Base-by-base conservation (phyloP, 1,284 basidiomycete genomes). In the Tremellales sp. region DNA sequence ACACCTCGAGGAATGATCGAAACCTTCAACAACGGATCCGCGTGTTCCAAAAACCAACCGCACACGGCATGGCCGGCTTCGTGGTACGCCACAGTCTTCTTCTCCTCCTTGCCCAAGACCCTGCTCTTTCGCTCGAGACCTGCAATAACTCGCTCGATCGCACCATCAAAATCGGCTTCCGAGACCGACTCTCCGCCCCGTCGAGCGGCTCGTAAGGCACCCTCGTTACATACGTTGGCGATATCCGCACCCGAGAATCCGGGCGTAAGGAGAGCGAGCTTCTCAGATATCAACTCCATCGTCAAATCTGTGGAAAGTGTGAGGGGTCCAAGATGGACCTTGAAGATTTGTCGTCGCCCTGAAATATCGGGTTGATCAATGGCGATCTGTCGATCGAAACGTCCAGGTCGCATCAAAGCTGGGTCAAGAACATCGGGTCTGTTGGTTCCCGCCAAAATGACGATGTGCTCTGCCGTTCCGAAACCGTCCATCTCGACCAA, bases 401-500 rank as follows among this genome's bases (percentile, higher is more conserved):
- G 88, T 46, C 94, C 94, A 6, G 94, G 94, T 50, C 95, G 90
- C 83, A 97, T 84, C 49, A 98, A 78, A 0, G 94, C 94, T 19
- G 85, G 80, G 68, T 98, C 94, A 42, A 98, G 84, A 16, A 98
- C 93, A 63, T 98, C 94, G 9, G 92, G 86, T 63, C 95, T 78
- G 75, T 98, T 98, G 18, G 95, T 98, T 58, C 95, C 94, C 0
- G 95, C 91, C 31, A 98, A 81, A 14, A 99, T 87, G 47, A 98
- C 94, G 54, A 98, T 84, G 66, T 97, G 92, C 72, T 97, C 90
- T 56, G 88, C 83, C 12, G 92, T 94, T 36, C 86, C 86, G 75
- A 99, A 98, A 31, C 94, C 94, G 72, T 99, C 94, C 94, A 99
- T 98, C 77, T 99, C 94, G 37, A 98, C 94, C 51, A 99, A 78